Percentiles rank a stretch among this genome's conserved stretches.
phyloP scores from a whole-genome alignment of 306 rosid species.

The Luffa acutangula region DNA sequence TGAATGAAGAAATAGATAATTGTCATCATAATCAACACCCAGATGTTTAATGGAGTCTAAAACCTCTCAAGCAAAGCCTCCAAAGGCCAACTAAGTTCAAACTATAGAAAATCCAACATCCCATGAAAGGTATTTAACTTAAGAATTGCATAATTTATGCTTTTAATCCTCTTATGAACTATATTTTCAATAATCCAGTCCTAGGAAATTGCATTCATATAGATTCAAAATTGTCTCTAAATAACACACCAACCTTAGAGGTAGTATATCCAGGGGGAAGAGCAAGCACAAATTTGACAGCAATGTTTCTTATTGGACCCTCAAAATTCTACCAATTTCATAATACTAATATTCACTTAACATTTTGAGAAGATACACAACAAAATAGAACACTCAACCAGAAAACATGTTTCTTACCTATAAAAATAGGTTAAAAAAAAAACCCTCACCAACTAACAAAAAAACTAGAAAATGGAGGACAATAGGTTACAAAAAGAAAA shows the following conservation, averaged over 20 bases:
- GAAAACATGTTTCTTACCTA: too few relatives aligned
- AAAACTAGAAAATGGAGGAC: too few relatives aligned
- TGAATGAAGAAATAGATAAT: neutral
- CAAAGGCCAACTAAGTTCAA: neutral
- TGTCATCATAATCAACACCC: neutral
- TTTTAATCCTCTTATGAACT: neutral
- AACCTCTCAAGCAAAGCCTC: neutral
- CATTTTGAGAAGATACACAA: too few relatives aligned
- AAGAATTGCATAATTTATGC: neutral
- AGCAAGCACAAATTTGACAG: conserved; percentile 94
- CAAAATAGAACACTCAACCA: too few relatives aligned
- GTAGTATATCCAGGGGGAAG: conserved; percentile 98
- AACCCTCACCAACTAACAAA: too few relatives aligned
- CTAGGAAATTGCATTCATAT: neutral
- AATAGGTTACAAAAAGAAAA: too few relatives aligned
- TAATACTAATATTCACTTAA: too few relatives aligned
- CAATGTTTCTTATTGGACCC: conserved; percentile 30
- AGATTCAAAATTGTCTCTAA: neutral
- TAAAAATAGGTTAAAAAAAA: too few relatives aligned
- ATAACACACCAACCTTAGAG: conserved; percentile 62
- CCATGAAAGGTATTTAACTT: neutral
- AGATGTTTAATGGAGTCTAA: neutral
- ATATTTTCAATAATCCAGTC: neutral
- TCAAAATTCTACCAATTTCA: too few relatives aligned
- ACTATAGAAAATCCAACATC: too few relatives aligned